phyloP scores from a whole-genome alignment of 1,139 yeast genomes.

The Yamadazyma membranifaciens region DNA sequence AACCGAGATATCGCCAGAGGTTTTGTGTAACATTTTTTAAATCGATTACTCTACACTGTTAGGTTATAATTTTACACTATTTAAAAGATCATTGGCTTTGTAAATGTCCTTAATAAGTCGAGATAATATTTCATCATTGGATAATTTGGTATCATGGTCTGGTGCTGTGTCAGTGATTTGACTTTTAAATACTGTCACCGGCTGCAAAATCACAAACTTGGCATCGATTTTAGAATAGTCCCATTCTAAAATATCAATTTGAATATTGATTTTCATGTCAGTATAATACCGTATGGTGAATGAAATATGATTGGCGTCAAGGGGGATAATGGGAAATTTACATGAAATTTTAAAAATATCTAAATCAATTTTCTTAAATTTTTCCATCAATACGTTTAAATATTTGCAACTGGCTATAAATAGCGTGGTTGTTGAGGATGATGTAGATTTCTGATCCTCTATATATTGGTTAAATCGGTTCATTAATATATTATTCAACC shows the following conservation, averaged over 20 bases:
- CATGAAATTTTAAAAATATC: constrained; percentile 29
- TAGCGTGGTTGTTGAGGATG: constrained; percentile 1
- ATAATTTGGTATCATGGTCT: no score
- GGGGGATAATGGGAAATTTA: constrained; percentile 24
- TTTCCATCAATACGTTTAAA: constrained; percentile 12
- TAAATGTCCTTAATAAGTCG: constrained; percentile 5
- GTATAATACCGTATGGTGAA: constrained; percentile 14
- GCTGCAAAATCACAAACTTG: no score
- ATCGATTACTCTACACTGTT: no score
- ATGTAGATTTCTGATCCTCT: constrained; percentile 8
- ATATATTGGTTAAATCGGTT: constrained; percentile 9
- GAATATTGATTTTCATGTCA: constrained; percentile 4
- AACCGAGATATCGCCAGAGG: no score
- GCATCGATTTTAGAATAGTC: constrained; percentile 1
- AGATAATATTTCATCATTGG: neutral
- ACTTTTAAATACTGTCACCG: neutral
- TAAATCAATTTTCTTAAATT: constrained; percentile 23
- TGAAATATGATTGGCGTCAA: constrained; percentile 6
- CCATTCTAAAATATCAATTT: neutral
- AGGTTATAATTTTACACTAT: neutral
- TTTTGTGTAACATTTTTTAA: no score
- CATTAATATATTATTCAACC: constrained; percentile 11
- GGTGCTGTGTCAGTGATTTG: no score
- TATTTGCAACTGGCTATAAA: constrained; percentile 21
- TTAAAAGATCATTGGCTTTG: constrained; percentile 3